phyloP scores from a whole-genome alignment of 768 basidiomycete genomes.

The Tulasnella sp. region DNA sequence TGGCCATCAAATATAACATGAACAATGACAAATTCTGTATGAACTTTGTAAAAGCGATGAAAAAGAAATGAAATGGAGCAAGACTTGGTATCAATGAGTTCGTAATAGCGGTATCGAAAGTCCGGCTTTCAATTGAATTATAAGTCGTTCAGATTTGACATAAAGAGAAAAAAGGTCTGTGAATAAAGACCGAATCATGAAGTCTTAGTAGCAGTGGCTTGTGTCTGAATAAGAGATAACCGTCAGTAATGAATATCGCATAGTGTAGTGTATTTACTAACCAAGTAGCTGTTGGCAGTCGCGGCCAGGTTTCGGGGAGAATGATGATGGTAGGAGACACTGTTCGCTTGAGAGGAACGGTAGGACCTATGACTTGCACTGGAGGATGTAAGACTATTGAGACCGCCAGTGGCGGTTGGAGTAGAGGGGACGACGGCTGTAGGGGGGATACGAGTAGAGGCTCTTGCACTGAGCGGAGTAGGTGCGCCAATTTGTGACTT shows the following conservation, averaged over 20 bases:
- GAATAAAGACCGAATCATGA: no score
- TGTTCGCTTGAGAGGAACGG: conserved; percentile 10
- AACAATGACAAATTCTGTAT: background rate
- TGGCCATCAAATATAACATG: no score
- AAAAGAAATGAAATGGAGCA: background rate
- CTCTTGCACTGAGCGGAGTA: conserved; percentile 70
- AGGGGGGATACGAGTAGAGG: conserved; percentile 6
- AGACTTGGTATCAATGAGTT: background rate
- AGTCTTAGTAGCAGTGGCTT: background rate
- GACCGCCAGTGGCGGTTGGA: conserved; percentile 7
- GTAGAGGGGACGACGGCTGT: conserved; percentile 9
- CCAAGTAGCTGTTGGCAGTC: conserved; percentile 1
- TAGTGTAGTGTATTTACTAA: background rate
- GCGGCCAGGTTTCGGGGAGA: conserved; percentile 1
- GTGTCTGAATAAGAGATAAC: background rate
- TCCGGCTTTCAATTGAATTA: background rate
- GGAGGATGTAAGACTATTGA: background rate
- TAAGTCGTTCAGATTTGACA: background rate
- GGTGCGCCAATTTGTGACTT: conserved; percentile 84
- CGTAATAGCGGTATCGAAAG: background rate
- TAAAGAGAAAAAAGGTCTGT: no score
- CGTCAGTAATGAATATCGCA: no score
- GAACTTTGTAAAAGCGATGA: background rate
- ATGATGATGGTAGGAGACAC: conserved; percentile 15
- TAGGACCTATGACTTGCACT: conserved; percentile 7